Base-by-base conservation (phyloP, 768 basidiomycete species). In the Boletus rubescentipes region DNA sequence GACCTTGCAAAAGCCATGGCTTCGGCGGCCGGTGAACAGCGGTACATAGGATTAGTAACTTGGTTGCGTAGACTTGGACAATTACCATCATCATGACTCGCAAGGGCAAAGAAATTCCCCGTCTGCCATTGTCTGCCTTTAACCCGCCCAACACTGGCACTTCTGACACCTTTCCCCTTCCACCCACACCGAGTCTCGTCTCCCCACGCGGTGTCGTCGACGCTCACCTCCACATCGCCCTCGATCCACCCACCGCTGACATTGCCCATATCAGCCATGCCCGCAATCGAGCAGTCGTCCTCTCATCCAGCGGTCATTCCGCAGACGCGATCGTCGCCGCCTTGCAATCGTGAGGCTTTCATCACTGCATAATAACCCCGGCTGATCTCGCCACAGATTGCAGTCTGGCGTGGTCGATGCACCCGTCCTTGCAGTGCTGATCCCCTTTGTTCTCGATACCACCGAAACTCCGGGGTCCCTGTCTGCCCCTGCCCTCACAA, bases 61-160 rank as follows among this genome's bases (percentile, higher is more conserved):
- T n/a, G n/a, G n/a, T n/a, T n/a, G n/a, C n/a, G n/a, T n/a, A n/a
- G n/a, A n/a, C 23, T 26, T 44, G 16, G 3, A 41, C 11, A n/a
- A 5, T 12, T 9, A 53, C 20, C 51, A 54, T 41, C 50, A 45
- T 45, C 51, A 71, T 71, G 15, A 44, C 59, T 59, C 84, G 86
- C 63, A 89, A 81, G 66, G 82, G 78, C 23, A 89, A 83, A 66
- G 74, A 80, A 20, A 81, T 85, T 5, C 91, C 91, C 9, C 80
- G 77, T 42, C 82, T 93, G 12, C 89, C 90, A 0, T 67, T 84
- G 23, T 90, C 89, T 11, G 91, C 84, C 0, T 93, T 93, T 68
- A 81, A 77, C 26, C 83, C 88, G 0, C 86, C 87, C 23, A 87
- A 80, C 70, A 77, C 85, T 5, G 84, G 85, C 48, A 80, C 82